Evolutionary conservation across 2,329 filamentous ascomycete genomes (phyloP).

Genomic region (Fusarium subtropicale): DNA sequence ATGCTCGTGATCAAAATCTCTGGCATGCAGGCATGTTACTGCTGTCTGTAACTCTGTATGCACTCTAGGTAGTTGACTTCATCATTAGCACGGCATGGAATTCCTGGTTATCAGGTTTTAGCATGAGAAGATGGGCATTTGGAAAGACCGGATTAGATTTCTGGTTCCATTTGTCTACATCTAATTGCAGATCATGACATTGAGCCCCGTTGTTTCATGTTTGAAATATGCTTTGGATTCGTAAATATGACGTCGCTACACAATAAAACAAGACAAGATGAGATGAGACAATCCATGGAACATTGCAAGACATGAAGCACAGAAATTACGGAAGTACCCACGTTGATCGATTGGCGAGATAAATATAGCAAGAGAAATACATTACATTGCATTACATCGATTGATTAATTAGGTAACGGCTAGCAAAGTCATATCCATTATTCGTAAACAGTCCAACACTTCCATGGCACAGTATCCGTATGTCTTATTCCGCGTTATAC

Average conservation of each 20-base stretch:
- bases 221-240: conserved; percentile 5
- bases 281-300: not conserved
- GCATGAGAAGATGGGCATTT: not conserved
- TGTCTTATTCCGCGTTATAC: conserved; percentile 20
- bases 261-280: not conserved
- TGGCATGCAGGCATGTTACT: not conserved
- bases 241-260: conserved; percentile 32
- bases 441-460: conserved; percentile 4
- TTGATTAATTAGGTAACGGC: conserved; percentile 14
- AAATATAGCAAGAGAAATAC: conserved; percentile 4
- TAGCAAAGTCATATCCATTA: conserved; percentile 4
- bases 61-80: not conserved
- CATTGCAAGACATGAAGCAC: conserved; percentile 8
- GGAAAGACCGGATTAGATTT: conserved; percentile 8
- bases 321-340: not conserved
- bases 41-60: not conserved
- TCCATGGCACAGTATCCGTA: conserved; percentile 1
- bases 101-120: not conserved
- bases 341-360: conserved; percentile 7
- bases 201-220: conserved; percentile 32
- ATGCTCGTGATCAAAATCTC: conserved; percentile 13
- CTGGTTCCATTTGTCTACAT: not conserved
- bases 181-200: conserved; percentile 33
- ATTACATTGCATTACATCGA: conserved; percentile 6
- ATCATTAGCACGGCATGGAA: conserved; percentile 4